Evolutionary conservation across 192 early-diverging fungal genomes (phyloP), one percentile per base, ranked within the genome.

Genomic region (Coemansia sp.): DNA sequence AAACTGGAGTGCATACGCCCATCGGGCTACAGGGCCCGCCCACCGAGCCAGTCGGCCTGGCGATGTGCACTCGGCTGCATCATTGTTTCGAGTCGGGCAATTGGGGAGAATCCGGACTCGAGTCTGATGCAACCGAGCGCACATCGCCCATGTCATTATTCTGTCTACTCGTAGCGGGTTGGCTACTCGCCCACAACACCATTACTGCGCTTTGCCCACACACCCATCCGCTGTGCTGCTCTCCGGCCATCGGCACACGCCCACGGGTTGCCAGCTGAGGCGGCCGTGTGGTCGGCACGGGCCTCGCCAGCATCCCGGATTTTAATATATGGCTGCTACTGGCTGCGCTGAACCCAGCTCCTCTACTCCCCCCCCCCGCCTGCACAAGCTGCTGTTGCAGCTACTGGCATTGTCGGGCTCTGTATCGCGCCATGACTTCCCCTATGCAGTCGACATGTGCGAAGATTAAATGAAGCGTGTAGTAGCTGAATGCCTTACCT

Each of bases 401-500:
- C 38, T 44, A 44, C 38, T 10, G 38, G 38, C 38, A 44, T 44
- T 44, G 38, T 44, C 38, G 12, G 1, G 38, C 3, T 3, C 38
- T 44, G 38, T 16, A 14, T 14, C 38, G 12, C 38, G 12, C 38
- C 38, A 44, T 44, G 38, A 16, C 38, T 16, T n/a, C n/a, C 38
- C 8, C 9, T 14, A 44, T 44, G 38, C 38, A 44, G 38, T 14
- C 38, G 38, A 16, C 38, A 44, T 44, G 38, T 44, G 38, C 14
- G 14, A 44, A 44, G 14, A 44, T 44, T 44, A 44, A 44, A 44
- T 44, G 38, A 44, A 44, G 14, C 12, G 38, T 14, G 14, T 14
- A 16, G 12, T 16, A 44, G 38, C 16, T 44, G 38, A 16, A 3
- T 16, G 38, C 14, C 65, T 71, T 77, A 70, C 74, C 57, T 77